phyloP scores from a whole-genome alignment of 208 protist genomes.

The Zelonia costaricensis region DNA sequence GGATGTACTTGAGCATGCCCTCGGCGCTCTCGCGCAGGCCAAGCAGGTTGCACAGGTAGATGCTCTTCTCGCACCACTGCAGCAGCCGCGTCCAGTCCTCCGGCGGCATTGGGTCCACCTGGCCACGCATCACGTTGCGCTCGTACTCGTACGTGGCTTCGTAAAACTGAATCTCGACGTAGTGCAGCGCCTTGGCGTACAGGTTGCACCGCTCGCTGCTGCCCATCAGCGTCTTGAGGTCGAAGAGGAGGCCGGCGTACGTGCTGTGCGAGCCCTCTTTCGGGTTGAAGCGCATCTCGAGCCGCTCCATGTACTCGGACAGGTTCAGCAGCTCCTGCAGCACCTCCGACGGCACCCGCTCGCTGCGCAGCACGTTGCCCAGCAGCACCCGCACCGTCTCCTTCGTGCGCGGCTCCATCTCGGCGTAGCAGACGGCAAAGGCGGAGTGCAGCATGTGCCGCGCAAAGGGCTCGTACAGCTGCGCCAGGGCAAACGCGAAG shows the following conservation, averaged over 20 bases:
- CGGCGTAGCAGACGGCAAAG: conserved; percentile 83
- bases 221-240: conserved; percentile 88
- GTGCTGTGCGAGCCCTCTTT: conserved; percentile 36
- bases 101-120: conserved; percentile 47
- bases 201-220: conserved; percentile 94
- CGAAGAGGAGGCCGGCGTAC: conserved; percentile 70
- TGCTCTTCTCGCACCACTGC: conserved; percentile 90
- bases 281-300: conserved; percentile 80
- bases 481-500: conserved; percentile 73
- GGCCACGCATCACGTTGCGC: conserved; percentile 63
- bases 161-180: conserved; percentile 94
- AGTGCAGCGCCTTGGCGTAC: conserved; percentile 95
- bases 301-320: conserved; percentile 97
- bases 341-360: conserved; percentile 85
- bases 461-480: conserved; percentile 88
- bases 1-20: conserved; percentile 96
- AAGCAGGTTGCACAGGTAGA: conserved; percentile 98
- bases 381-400: conserved; percentile 62
- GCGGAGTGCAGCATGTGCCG: conserved; percentile 88
- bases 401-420: conserved; percentile 66
- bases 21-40: conserved; percentile 97
- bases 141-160: conserved; percentile 78
- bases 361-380: conserved; percentile 66
- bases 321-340: conserved; percentile 96
- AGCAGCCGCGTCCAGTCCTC: conserved; percentile 71